Conservation (phyloP, 192 early-diverging fungal species). For the Coemansia sp. region DNA sequence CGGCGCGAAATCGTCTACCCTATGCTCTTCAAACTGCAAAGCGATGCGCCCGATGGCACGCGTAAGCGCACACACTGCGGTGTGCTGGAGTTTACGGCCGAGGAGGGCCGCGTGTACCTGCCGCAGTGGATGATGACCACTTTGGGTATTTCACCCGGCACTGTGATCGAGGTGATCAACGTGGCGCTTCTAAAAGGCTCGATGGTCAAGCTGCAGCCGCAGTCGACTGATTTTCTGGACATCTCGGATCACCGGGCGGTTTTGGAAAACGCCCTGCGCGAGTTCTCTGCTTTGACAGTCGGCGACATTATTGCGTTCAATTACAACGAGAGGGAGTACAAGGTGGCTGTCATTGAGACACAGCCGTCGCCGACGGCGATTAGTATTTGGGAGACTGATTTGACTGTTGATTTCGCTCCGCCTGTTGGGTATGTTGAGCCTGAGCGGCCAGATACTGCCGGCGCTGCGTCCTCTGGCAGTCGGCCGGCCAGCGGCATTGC, state of each 20-base stretch:
- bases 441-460: constrained; percentile 16
- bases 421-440: constrained; percentile 96
- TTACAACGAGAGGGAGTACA: constrained; percentile 86
- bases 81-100: constrained; percentile 97
- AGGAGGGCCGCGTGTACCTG: constrained; percentile 92
- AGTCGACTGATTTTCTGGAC: constrained; percentile 92
- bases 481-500: constrained; percentile 48
- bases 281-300: constrained; percentile 88
- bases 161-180: constrained; percentile 76
- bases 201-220: constrained; percentile 97
- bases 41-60: constrained; percentile 43
- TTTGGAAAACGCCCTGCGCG: constrained; percentile 89
- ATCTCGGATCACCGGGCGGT: constrained; percentile 97
- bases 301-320: constrained; percentile 90
- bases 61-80: constrained; percentile 80
- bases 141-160: constrained; percentile 70
- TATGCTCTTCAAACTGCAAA: constrained; percentile 84
- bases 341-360: constrained; percentile 87
- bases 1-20: constrained; percentile 87
- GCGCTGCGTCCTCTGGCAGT: constrained; percentile 15
- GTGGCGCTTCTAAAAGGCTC: constrained; percentile 73
- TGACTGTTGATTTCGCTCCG: constrained; percentile 96
- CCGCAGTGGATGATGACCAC: constrained; percentile 99
- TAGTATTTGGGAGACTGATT: constrained; percentile 94
- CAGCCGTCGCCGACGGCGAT: constrained; percentile 79